Percentiles rank a stretch among this genome's conserved stretches.
These are phyloP conservation scores for Biancaea sappan DNA, from an alignment of 306 rosid species.

Conservation along the genomic window DNA sequence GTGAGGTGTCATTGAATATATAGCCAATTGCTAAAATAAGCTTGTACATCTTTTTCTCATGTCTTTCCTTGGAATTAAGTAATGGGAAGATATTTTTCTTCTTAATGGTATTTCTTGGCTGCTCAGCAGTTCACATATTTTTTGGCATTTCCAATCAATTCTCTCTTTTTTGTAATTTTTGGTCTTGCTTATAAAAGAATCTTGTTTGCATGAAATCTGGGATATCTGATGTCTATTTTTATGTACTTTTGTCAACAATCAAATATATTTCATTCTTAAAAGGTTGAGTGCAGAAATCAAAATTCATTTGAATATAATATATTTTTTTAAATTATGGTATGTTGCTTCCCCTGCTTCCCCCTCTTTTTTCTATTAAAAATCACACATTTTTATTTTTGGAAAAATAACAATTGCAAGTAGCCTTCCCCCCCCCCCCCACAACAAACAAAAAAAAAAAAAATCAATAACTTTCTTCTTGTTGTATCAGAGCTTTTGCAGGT, in stretches of 20 bases:
- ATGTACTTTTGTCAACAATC: not conserved
- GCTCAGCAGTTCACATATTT: not conserved
- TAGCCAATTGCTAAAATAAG: not conserved
- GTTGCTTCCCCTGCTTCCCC: slow-evolving; percentile 2
- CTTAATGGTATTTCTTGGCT: not conserved
- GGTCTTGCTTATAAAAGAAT: not conserved
- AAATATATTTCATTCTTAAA: not conserved
- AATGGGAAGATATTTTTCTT: not conserved
- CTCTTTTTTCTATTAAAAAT: slow-evolving; percentile 12
- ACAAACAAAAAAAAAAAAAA: too few relatives aligned
- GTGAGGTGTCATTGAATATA: not conserved
- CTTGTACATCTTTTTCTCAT: not conserved
- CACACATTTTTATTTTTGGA: not conserved
- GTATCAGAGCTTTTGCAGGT: slow-evolving; percentile 59
- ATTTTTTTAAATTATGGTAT: not conserved
- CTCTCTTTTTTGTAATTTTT: not conserved
- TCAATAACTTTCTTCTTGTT: slow-evolving; percentile 22
- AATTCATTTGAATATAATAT: not conserved
- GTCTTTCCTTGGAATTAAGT: not conserved
- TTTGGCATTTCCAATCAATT: not conserved
- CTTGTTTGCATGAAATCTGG: too few relatives aligned
- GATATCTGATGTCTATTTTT: not conserved
- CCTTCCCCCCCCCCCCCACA: too few relatives aligned
- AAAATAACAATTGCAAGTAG: not conserved
- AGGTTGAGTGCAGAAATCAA: not conserved